These are phyloP conservation scores for Clarireedia hainanense DNA, from an alignment of 2,329 filamentous ascomycete species.

Conservation along the genomic window DNA sequence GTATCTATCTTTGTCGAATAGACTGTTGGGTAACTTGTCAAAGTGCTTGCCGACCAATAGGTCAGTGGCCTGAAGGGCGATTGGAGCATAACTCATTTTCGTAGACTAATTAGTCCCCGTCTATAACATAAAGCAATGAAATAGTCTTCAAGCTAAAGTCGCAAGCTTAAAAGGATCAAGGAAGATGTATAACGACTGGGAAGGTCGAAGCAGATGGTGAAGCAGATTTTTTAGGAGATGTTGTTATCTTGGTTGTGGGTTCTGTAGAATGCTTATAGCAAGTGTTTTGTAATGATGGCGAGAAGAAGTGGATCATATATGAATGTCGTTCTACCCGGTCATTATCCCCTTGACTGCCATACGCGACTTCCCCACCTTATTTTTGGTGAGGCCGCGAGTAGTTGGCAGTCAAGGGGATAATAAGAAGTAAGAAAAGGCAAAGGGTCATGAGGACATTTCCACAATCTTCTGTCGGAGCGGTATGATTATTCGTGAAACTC, in stretches of 20 bases:
- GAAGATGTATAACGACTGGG: too few relatives aligned
- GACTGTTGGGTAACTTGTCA: conserved; percentile 18
- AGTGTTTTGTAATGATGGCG: background rate
- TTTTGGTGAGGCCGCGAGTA: too few relatives aligned
- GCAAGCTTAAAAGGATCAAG: too few relatives aligned
- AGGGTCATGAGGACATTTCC: background rate
- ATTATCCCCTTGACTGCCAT: background rate
- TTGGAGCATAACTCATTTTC: conserved; percentile 1
- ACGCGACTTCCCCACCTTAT: too few relatives aligned
- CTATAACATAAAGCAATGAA: background rate
- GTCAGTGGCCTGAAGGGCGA: conserved; percentile 11
- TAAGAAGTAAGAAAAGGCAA: background rate
- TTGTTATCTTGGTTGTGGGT: background rate
- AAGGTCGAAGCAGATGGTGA: too few relatives aligned
- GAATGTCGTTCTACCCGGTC: background rate
- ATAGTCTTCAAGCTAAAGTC: too few relatives aligned
- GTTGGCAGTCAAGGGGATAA: too few relatives aligned
- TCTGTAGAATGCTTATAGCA: background rate
- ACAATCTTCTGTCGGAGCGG: background rate
- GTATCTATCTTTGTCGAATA: conserved; percentile 9
- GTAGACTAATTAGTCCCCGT: background rate
- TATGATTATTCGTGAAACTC: background rate
- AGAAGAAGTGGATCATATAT: background rate
- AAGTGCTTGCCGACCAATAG: conserved; percentile 18
- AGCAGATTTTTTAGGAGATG: background rate